These are phyloP conservation scores for Backusella parvicylindrica DNA, from an alignment of 192 early-diverging fungal species.

Conservation along the genomic window DNA sequence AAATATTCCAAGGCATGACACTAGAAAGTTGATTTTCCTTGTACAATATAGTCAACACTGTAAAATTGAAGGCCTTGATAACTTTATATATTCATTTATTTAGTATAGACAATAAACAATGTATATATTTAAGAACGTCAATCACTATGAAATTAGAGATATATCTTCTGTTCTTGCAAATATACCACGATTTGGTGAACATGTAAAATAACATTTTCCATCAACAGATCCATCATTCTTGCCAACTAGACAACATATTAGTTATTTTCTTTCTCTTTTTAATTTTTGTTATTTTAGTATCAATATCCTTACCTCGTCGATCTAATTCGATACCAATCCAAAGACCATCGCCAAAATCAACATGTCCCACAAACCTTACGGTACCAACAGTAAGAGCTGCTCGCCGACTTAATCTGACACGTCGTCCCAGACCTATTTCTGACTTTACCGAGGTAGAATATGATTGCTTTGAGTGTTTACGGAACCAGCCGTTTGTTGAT, in stretches of 20 bases:
- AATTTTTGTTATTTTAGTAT: neutral
- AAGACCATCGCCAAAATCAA: constrained; percentile 70
- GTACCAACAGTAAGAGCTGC: constrained; percentile 40
- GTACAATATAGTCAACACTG: too few species aligned
- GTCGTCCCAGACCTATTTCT: constrained; percentile 2
- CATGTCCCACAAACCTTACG: constrained; percentile 73
- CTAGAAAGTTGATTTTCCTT: too few species aligned
- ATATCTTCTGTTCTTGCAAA: neutral
- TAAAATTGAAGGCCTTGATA: too few species aligned
- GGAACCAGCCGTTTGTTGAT: neutral
- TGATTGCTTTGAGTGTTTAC: neutral
- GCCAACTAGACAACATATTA: neutral
- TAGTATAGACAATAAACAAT: too few species aligned
- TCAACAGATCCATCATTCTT: neutral
- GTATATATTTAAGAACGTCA: too few species aligned
- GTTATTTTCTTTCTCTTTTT: neutral
- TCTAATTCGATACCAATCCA: constrained; percentile 92
- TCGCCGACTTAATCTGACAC: constrained; percentile 12
- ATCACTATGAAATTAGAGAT: neutral
- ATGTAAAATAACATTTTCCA: neutral
- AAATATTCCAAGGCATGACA: too few species aligned
- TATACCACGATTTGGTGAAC: neutral
- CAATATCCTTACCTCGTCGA: constrained; percentile 20
- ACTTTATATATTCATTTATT: too few species aligned
- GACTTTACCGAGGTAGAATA: neutral